These are phyloP conservation scores for Xanthoconium separans DNA, from an alignment of 1,284 basidiomycete species.

Conservation along the genomic window DNA sequence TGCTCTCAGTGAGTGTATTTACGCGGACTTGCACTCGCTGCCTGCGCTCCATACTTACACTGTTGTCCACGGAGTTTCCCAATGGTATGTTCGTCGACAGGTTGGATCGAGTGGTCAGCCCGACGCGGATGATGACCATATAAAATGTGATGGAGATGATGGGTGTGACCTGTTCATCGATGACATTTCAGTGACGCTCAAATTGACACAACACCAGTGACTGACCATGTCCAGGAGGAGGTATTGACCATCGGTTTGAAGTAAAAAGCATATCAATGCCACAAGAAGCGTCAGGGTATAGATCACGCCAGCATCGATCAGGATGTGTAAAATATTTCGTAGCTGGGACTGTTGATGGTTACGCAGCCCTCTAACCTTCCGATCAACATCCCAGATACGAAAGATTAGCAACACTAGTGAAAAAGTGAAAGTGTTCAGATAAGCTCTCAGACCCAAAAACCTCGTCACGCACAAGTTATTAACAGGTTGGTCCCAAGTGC, in stretches of 20 bases:
- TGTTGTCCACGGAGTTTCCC: not conserved
- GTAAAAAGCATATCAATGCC: slow-evolving; percentile 7
- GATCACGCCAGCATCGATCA: slow-evolving; percentile 23
- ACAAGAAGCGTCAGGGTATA: slow-evolving; percentile 20
- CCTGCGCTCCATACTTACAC: not conserved
- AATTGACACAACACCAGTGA: not conserved
- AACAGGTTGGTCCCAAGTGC: slow-evolving; percentile 20
- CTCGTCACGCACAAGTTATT: slow-evolving; percentile 15
- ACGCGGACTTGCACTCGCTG: not conserved
- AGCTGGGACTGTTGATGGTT: slow-evolving; percentile 4
- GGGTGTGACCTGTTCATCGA: slow-evolving; percentile 3
- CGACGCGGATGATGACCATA: slow-evolving; percentile 5
- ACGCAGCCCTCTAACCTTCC: not conserved
- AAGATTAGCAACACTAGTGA: slow-evolving; percentile 15
- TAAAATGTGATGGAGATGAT: slow-evolving; percentile 8
- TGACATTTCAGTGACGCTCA: not conserved
- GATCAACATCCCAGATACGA: slow-evolving; percentile 26
- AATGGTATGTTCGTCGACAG: not conserved
- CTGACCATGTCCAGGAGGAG: slow-evolving; percentile 24
- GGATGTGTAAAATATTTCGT: slow-evolving; percentile 15
- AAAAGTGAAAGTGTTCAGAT: not conserved
- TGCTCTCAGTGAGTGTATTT: not conserved
- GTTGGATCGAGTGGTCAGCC: not conserved
- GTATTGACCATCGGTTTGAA: slow-evolving; percentile 7
- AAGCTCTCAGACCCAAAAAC: not conserved